Evolutionary conservation across 179 eudicot genomes (phyloP).

Genomic region (Silene vulgaris): DNA sequence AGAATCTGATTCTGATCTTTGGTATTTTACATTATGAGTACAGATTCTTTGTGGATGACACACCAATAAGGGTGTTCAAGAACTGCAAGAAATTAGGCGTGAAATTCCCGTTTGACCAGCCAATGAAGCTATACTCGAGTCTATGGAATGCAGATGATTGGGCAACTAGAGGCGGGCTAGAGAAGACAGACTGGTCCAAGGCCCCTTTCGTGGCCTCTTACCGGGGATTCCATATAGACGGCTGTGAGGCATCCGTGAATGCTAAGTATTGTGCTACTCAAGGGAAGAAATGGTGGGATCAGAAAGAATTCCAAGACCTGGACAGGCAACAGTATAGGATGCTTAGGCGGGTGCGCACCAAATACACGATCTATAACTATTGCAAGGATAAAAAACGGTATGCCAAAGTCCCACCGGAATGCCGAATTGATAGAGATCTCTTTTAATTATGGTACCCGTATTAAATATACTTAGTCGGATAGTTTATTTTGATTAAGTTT

Average conservation of each 20-base stretch:
- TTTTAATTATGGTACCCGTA: neutral
- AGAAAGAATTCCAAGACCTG: constrained; percentile 27
- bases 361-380: constrained; percentile 56
- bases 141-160: constrained; percentile 63
- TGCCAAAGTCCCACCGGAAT: constrained; percentile 52
- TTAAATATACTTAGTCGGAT: too few relatives aligned
- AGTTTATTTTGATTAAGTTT: neutral
- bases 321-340: constrained; percentile 9
- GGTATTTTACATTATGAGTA: neutral
- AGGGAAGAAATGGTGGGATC: constrained; percentile 52
- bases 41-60: constrained; percentile 60
- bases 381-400: constrained; percentile 42
- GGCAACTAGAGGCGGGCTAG: constrained; percentile 72
- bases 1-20: neutral
- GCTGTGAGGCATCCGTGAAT: constrained; percentile 29
- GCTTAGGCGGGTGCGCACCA: constrained; percentile 27
- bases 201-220: constrained; percentile 62
- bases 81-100: constrained; percentile 40
- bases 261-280: constrained; percentile 22
- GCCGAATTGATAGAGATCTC: constrained; percentile 24
- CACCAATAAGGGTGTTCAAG: constrained; percentile 71
- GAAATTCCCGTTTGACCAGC: constrained; percentile 38
- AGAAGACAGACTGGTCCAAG: constrained; percentile 48
- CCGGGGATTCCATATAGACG: constrained; percentile 44
- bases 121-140: constrained; percentile 50